Base-by-base conservation (phyloP, 208 protist species). In the Acanthamoeba lenticulata region DNA sequence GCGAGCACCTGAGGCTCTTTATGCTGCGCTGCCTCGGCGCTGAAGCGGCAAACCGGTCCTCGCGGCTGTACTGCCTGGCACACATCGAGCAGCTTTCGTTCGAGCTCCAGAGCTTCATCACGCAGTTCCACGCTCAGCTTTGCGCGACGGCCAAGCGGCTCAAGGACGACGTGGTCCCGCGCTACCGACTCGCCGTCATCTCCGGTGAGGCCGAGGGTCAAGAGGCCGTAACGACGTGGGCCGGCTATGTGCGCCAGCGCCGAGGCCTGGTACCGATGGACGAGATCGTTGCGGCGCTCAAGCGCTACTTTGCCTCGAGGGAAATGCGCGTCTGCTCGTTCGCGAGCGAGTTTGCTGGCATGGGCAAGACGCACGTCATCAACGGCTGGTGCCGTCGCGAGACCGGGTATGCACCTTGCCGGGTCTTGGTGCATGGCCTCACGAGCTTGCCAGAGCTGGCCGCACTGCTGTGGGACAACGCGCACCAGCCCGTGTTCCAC, bases 361-460 rank as follows among this genome's bases (percentile, higher is more conserved):
- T 74, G 62, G 89, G 89, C 62, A 93, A 93, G 89, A 93, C 89
- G 29, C 89, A 93, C 45, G 38, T 45, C 40, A 93, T 93, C 89
- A 4, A 55, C 24, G 34, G 67, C 40, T 93, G 89, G 89, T 49
- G 40, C 67, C 45, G 45, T 29, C 2, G 17, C 21, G 27, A 81
- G 34, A 38, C 89, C 4, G 19, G 24, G 17, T 17, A 5, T 62
- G 60, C 27, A 29, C 55, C 47, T 5, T 34, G 29, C 89, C 29
- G 45, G 34, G 44, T 93, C 27, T 4, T 40, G 29, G 29, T 93
- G 21, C 42, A 93, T 32, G 62, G 89, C 47, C 89, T 36, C 15
- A 52, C 81, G 45, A 74, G 45, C 32, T 36, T 45, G 3, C 24
- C 9, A 29, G 65, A 93, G 45, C 44, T 93, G 21, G 65, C 42